Evolutionary conservation across 2,329 filamentous ascomycete genomes (phyloP).

Genomic region (Aspergillus aculeatinus): DNA sequence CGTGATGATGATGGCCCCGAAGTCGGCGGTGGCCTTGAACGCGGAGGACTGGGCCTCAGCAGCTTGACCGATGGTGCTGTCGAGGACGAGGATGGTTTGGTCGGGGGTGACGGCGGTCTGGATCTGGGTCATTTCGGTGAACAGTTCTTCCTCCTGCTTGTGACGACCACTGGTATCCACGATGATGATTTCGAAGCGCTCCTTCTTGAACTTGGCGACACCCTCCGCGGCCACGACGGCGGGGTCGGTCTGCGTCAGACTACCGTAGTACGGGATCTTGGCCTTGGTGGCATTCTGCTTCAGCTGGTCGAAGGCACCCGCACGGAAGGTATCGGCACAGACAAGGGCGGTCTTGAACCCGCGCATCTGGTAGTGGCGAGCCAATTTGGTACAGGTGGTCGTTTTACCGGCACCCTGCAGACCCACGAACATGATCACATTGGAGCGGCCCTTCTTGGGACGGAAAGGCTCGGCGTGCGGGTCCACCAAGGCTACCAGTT

Average conservation of each 20-base stretch:
- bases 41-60: constrained; percentile 92
- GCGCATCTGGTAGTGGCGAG: constrained; percentile 87
- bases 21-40: constrained; percentile 96
- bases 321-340: constrained; percentile 97
- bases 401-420: constrained; percentile 97
- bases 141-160: constrained; percentile 89
- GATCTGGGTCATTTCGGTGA: constrained; percentile 97
- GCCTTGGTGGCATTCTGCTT: constrained; percentile 99
- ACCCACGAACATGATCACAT: constrained; percentile 99
- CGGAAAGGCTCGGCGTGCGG: constrained; percentile 94
- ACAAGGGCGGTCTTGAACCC: constrained; percentile 93
- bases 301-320: constrained; percentile 95
- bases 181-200: constrained; percentile 96
- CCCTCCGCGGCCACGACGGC: constrained; percentile 91
- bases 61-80: constrained; percentile 93
- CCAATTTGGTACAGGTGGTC: constrained; percentile 95
- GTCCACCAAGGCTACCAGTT: constrained; percentile 92
- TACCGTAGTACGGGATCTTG: constrained; percentile 98
- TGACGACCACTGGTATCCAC: constrained; percentile 96
- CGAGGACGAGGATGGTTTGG: constrained; percentile 97
- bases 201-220: constrained; percentile 98
- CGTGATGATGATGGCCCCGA: constrained; percentile 97
- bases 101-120: constrained; percentile 86
- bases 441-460: constrained; percentile 91
- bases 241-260: constrained; percentile 92